Conservation (phyloP, 768 basidiomycete genomes). For the Mycena venus region DNA sequence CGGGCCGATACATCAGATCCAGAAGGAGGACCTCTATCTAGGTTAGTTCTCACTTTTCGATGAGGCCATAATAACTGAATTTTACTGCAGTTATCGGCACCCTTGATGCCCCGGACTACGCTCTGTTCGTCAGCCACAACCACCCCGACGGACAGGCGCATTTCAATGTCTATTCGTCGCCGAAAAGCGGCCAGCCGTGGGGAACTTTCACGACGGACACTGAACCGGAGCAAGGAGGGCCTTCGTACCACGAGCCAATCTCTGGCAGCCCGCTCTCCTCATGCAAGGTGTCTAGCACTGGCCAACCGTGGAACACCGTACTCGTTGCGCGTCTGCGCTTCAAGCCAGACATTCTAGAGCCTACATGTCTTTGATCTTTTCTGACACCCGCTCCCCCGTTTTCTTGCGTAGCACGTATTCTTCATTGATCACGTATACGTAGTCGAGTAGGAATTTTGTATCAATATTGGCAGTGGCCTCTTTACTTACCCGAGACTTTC, state of each 20-base stretch:
- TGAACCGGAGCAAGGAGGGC: constrained; percentile 50
- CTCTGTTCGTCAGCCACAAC: constrained; percentile 78
- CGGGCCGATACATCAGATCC: constrained; percentile 60
- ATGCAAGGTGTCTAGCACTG: constrained; percentile 56
- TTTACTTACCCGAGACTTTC: too few species aligned
- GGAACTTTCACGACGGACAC: constrained; percentile 66
- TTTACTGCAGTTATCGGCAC: constrained; percentile 71
- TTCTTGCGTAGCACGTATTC: constrained; percentile 42
- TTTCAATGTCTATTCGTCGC: constrained; percentile 66
- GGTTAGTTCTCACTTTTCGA: constrained; percentile 44
- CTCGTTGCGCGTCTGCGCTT: constrained; percentile 66
- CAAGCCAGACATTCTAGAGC: constrained; percentile 58
- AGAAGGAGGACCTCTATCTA: constrained; percentile 71
- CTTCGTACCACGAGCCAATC: constrained; percentile 49
- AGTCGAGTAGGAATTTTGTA: constrained; percentile 11
- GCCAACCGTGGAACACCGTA: constrained; percentile 58
- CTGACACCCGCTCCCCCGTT: neutral
- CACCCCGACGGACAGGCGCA: constrained; percentile 63
- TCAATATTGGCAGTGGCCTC: neutral
- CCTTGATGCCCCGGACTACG: constrained; percentile 79
- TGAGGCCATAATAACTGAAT: too few species aligned
- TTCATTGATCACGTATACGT: constrained; percentile 11
- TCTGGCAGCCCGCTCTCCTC: constrained; percentile 41
- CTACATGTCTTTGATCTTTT: constrained; percentile 52
- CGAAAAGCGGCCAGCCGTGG: constrained; percentile 64